These are phyloP conservation scores for Phytopythium helicoides DNA, from an alignment of 352 stramenopile genomes.

Conservation along the genomic window DNA sequence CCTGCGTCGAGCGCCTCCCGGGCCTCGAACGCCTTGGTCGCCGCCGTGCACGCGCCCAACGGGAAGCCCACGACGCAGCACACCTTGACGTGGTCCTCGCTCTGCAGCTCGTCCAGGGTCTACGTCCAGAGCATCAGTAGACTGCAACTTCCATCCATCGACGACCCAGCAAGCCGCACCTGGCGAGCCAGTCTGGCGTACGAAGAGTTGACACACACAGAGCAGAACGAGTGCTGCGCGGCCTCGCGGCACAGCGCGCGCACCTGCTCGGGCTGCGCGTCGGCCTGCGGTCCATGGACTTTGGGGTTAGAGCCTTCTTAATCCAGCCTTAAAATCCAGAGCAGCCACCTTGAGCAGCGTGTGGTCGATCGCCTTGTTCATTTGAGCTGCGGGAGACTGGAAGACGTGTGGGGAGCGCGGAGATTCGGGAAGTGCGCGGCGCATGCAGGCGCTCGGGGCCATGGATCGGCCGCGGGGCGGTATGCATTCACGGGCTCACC, in stretches of 20 bases:
- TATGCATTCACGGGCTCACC: conserved; percentile 27
- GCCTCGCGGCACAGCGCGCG: conserved; percentile 68
- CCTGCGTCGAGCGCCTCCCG: conserved; percentile 59
- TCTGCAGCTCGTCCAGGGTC: conserved; percentile 41
- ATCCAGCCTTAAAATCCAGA: not conserved
- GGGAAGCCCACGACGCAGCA: conserved; percentile 85
- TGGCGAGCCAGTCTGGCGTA: conserved; percentile 64
- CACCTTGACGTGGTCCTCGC: conserved; percentile 61
- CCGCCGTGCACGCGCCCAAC: conserved; percentile 51
- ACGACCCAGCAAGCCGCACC: conserved; percentile 15
- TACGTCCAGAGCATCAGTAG: conserved; percentile 10
- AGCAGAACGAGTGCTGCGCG: conserved; percentile 61
- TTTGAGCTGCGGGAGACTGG: not conserved
- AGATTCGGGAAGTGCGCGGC: conserved; percentile 3
- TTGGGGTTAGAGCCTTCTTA: conserved; percentile 2
- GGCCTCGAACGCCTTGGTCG: conserved; percentile 75
- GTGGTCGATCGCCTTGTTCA: conserved; percentile 77
- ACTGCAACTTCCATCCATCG: no score
- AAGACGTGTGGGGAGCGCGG: not conserved
- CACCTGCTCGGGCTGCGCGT: conserved; percentile 65
- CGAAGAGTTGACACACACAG: conserved; percentile 81
- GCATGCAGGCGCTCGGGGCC: not conserved
- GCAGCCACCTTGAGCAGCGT: conserved; percentile 70
- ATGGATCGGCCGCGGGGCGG: not conserved
- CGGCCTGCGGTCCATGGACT: conserved; percentile 30